Base-by-base conservation (phyloP, 805 yeast genomes). In the Metschnikowia kunwiensis region DNA sequence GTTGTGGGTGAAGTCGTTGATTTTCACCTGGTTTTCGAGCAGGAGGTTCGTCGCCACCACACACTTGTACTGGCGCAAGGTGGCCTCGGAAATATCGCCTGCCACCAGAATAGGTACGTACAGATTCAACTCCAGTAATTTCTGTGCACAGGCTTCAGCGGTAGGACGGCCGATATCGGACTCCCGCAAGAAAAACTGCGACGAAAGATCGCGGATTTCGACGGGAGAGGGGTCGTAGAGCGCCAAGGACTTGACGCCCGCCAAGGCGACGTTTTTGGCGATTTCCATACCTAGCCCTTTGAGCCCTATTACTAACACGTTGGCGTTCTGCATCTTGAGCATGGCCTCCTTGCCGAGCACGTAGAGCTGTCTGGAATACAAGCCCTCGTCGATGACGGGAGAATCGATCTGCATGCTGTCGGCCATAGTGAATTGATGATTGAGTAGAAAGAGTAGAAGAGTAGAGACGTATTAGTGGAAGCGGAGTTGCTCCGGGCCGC, bases 311-410 rank as follows among this genome's bases (percentile, higher is more conserved):
- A 93, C 73, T 32, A 93, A 75, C n/a, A 93, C 96, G 52, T 85
- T 87, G 17, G 97, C 88, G 48, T 77, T 74, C 54, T 89, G 96
- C 97, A 93, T 86, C 61, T 87, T 86, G 52, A 89, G 70, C 99
- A 93, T 93, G 34, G 99, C 99, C 49, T 93, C 99, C 54, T 86
- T 88, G 44, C 99, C 99, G 47, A 93, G 66, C 34, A 93, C 99
- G 54, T 91, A 87, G 62, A 93, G 77, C 68, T 93, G 98, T 61
- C 98, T 86, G 25, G 97, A 89, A 73, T 93, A 93, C 50, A 93
- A 75, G 40, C 94, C 74, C 71, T 93, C 98, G 60, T 93, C 98
- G 54, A 93, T 91, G 43, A 63, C 46, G 32, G 72, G 73, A 24
- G 64, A 50, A 47, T 68, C 74, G 29, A 68, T 57, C 51, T 66